A percentile compares a stretch with the other conserved stretches of the same genome.
phyloP scores from a whole-genome alignment of 2,329 filamentous ascomycete genomes.

The Aotearoamyces nothofagi region DNA sequence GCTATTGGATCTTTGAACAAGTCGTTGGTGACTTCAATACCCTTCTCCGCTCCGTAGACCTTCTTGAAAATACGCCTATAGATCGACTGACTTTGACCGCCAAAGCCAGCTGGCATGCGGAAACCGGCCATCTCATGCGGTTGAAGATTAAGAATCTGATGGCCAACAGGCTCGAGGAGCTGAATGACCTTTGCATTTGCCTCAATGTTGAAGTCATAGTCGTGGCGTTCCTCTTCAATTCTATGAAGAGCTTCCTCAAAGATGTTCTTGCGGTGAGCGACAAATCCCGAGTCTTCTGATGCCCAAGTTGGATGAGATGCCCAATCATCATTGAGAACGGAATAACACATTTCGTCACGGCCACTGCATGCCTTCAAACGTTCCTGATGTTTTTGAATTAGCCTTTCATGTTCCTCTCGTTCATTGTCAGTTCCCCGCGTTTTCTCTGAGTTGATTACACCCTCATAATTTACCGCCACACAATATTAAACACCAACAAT shows the following conservation, averaged over 20 bases:
- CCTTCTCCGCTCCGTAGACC: slow-evolving; percentile 76
- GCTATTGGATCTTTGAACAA: slow-evolving; percentile 73
- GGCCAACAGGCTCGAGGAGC: slow-evolving; percentile 83
- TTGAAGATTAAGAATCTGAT: slow-evolving; percentile 72
- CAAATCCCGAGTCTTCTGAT: slow-evolving; percentile 93
- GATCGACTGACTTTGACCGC: slow-evolving; percentile 88
- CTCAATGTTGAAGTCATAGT: slow-evolving; percentile 98
- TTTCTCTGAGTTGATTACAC: too few relatives aligned
- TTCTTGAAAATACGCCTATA: slow-evolving; percentile 97
- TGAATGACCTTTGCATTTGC: slow-evolving; percentile 90
- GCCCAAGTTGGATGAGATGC: slow-evolving; percentile 98
- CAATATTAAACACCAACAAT: too few relatives aligned
- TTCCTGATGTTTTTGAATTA: slow-evolving; percentile 37
- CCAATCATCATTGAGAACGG: slow-evolving; percentile 94
- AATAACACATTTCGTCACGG: slow-evolving; percentile 84
- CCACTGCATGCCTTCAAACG: slow-evolving; percentile 85
- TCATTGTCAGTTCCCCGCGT: too few relatives aligned
- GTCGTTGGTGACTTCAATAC: slow-evolving; percentile 71
- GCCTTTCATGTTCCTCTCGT: too few relatives aligned
- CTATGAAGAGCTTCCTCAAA: slow-evolving; percentile 89
- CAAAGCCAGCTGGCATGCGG: slow-evolving; percentile 67
- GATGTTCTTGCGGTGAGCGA: slow-evolving; percentile 91
- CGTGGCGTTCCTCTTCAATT: slow-evolving; percentile 95
- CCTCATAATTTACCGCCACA: too few relatives aligned
- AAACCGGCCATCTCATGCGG: slow-evolving; percentile 59